Evolutionary conservation across 2,329 filamentous ascomycete genomes (phyloP).

Genomic region (Cladosporium cucumerinum): DNA sequence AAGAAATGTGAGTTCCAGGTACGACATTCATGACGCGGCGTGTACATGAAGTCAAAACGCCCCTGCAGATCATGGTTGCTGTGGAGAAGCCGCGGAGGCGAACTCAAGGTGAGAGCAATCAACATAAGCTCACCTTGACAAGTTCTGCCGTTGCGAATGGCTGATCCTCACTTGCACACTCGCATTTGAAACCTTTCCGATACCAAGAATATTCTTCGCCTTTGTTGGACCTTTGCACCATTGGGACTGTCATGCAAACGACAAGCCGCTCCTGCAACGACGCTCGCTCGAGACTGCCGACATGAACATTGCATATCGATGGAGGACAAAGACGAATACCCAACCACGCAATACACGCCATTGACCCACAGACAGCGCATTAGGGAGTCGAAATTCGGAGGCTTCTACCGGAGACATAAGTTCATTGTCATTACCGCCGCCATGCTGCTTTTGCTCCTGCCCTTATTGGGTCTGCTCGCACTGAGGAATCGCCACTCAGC

Average conservation of each 20-base stretch:
- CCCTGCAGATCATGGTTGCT: constrained; percentile 3
- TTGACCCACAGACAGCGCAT: neutral
- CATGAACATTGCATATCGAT: neutral
- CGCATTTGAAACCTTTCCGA: neutral
- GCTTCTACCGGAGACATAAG: constrained; percentile 27
- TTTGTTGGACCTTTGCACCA: neutral
- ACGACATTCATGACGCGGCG: neutral
- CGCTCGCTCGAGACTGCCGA: neutral
- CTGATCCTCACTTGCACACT: neutral
- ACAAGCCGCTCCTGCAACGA: neutral
- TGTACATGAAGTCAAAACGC: neutral
- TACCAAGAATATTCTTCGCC: neutral
- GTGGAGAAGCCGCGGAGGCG: constrained; percentile 4
- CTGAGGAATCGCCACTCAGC: constrained; percentile 23
- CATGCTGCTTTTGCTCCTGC: constrained; percentile 28
- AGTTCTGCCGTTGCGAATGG: neutral
- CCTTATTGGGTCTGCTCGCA: constrained; percentile 31
- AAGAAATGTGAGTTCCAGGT: too few relatives aligned
- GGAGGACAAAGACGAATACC: constrained; percentile 16
- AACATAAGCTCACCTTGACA: neutral
- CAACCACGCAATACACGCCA: neutral
- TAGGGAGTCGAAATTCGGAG: constrained; percentile 17
- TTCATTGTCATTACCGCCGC: constrained; percentile 22
- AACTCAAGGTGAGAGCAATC: neutral
- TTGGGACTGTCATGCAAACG: constrained; percentile 4